Conservation (phyloP, 371 early-diverging fungal species). For the Mortierella sp. region DNA sequence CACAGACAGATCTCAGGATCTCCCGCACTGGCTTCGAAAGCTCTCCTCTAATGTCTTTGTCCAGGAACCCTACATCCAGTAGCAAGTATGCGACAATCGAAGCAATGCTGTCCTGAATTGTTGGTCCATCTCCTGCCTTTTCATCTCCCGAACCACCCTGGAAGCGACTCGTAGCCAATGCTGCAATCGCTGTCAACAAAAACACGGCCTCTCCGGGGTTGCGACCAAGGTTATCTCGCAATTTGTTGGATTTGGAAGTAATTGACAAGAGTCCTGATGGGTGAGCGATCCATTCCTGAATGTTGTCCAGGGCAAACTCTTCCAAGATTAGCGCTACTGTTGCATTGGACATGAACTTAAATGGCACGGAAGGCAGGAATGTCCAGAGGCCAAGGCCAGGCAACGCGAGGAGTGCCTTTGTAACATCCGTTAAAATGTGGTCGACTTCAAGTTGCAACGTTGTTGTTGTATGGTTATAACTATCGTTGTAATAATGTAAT, state of each 20-base stretch:
- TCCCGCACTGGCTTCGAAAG: slow-evolving; percentile 69
- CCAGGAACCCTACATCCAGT: slow-evolving; percentile 65
- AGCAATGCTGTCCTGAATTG: slow-evolving; percentile 30
- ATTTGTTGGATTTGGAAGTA: slow-evolving; percentile 39
- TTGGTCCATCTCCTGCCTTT: not conserved
- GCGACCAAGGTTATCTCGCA: slow-evolving; percentile 46
- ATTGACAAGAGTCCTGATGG: slow-evolving; percentile 25
- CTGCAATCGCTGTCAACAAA: slow-evolving; percentile 43
- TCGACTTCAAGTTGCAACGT: slow-evolving; percentile 32
- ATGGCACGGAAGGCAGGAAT: slow-evolving; percentile 68
- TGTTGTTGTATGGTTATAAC: slow-evolving; percentile 14
- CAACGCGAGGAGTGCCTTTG: slow-evolving; percentile 43
- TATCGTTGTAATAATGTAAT: not conserved
- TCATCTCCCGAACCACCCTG: not conserved
- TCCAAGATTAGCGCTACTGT: slow-evolving; percentile 57
- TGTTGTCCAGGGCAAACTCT: slow-evolving; percentile 41
- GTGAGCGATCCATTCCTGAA: slow-evolving; percentile 25
- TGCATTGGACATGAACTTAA: slow-evolving; percentile 61
- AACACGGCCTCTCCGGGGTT: slow-evolving; percentile 47
- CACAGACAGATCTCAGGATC: slow-evolving; percentile 62
- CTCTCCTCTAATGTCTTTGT: slow-evolving; percentile 59
- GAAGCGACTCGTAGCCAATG: slow-evolving; percentile 25
- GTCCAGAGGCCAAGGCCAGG: slow-evolving; percentile 60
- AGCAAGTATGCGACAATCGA: slow-evolving; percentile 61
- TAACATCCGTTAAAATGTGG: slow-evolving; percentile 25